These are phyloP conservation scores for Pleomassaria siparia DNA, from an alignment of 2,329 filamentous ascomycete genomes.

Conservation along the genomic window DNA sequence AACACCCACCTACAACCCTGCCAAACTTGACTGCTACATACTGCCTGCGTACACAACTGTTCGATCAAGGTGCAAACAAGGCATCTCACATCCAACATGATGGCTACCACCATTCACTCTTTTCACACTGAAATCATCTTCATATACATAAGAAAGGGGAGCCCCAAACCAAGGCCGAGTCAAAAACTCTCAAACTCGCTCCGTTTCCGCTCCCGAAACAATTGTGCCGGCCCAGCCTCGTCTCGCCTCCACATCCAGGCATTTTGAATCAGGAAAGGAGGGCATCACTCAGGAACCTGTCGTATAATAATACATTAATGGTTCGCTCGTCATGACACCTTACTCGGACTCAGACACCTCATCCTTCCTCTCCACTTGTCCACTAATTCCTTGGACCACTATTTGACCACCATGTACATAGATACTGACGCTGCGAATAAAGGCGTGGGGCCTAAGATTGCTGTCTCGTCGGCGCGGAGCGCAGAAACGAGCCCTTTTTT, in stretches of 20 bases:
- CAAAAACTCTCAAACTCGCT: slow-evolving; percentile 7
- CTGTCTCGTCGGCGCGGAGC: slow-evolving; percentile 7
- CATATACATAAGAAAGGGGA: no score
- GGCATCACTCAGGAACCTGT: no score
- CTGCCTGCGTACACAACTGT: neutral
- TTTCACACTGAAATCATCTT: no score
- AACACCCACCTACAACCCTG: neutral
- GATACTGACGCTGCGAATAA: slow-evolving; percentile 36
- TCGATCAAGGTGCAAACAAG: neutral
- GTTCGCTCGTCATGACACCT: neutral
- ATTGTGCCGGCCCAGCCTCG: slow-evolving; percentile 4
- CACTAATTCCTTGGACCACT: slow-evolving; percentile 6
- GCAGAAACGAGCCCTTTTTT: neutral
- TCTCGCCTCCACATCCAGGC: neutral
- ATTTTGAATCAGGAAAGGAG: no score
- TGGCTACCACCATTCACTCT: neutral
- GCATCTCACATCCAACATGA: neutral
- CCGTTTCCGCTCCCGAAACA: slow-evolving; percentile 12
- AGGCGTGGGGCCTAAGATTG: slow-evolving; percentile 20
- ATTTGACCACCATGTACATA: slow-evolving; percentile 30
- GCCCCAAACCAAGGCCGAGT: no score
- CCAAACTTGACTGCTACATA: neutral
- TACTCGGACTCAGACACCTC: neutral
- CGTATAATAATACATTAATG: neutral
- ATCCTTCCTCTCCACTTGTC: slow-evolving; percentile 5